Percentiles rank a stretch among this genome's conserved stretches.
Evolutionary conservation across 768 basidiomycete species (phyloP).

Genomic region (Pulveroboletus sp.): DNA sequence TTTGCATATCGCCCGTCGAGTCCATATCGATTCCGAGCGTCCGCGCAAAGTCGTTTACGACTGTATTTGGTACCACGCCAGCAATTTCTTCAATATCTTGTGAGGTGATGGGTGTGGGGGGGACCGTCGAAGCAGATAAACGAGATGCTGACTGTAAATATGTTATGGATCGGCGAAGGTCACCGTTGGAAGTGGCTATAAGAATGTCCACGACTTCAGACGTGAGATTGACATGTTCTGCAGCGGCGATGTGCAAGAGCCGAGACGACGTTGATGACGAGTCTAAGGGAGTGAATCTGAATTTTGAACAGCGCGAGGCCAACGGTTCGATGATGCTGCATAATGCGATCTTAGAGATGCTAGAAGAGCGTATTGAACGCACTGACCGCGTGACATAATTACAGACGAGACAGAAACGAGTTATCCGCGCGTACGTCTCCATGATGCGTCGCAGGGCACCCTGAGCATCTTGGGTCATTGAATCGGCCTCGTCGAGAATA

Average conservation of each 20-base stretch:
- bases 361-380: neutral
- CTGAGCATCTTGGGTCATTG: constrained; percentile 99
- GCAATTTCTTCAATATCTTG: constrained; percentile 94
- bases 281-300: constrained; percentile 94
- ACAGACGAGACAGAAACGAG: constrained; percentile 96
- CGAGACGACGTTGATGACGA: constrained; percentile 69
- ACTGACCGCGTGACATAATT: constrained; percentile 96
- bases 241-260: constrained; percentile 74
- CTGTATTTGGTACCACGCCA: constrained; percentile 81
- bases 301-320: constrained; percentile 98
- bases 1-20: constrained; percentile 56
- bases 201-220: constrained; percentile 66
- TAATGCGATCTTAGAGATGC: neutral
- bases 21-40: constrained; percentile 70
- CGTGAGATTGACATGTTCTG: constrained; percentile 64
- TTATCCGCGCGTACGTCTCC: constrained; percentile 98
- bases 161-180: constrained; percentile 95
- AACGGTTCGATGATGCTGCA: constrained; percentile 95
- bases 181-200: constrained; percentile 81
- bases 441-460: constrained; percentile 96
- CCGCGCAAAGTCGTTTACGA: constrained; percentile 66
- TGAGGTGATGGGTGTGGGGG: constrained; percentile 72
- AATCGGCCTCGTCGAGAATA: constrained; percentile 98
- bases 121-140: constrained; percentile 69
- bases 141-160: constrained; percentile 95